Evolutionary conservation across 2,329 filamentous ascomycete genomes (phyloP).

Genomic region (Didymella sp.): DNA sequence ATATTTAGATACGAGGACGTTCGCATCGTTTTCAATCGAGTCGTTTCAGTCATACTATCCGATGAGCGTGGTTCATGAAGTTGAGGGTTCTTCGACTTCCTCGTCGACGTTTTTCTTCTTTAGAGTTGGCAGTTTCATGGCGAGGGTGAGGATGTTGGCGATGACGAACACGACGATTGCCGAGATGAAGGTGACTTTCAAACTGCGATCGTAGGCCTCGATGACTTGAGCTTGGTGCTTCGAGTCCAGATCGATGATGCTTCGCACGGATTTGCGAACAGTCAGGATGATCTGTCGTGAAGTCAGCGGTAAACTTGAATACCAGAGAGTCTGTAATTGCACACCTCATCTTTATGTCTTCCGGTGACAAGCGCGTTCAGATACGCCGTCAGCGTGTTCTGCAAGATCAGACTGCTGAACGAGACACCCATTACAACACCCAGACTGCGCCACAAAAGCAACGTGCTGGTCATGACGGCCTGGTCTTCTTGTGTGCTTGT

Average conservation of each 20-base stretch:
- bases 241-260: constrained; percentile 55
- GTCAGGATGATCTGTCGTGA: constrained; percentile 51
- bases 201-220: constrained; percentile 48
- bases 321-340: not conserved
- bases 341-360: constrained; percentile 60
- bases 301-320: constrained; percentile 11
- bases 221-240: constrained; percentile 57
- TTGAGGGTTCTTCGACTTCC: constrained; percentile 7
- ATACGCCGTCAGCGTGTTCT: constrained; percentile 71
- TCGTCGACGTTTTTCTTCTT: constrained; percentile 27
- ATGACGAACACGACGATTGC: constrained; percentile 57
- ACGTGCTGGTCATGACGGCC: constrained; percentile 66
- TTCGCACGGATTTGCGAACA: constrained; percentile 59
- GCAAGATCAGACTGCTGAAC: constrained; percentile 72
- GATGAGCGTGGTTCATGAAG: too few species aligned
- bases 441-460: constrained; percentile 74
- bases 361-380: constrained; percentile 66
- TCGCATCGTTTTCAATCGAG: not conserved
- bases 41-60: too few species aligned
- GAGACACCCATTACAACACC: constrained; percentile 78
- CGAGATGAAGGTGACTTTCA: constrained; percentile 53
- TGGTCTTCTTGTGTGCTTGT: constrained; percentile 54
- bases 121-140: constrained; percentile 61
- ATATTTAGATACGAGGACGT: not conserved
- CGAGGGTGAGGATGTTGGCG: constrained; percentile 58